Percentiles rank a stretch among this genome's conserved stretches.
Conservation (phyloP, 495 filamentous ascomycete genomes). For the Podospora anserina region DNA sequence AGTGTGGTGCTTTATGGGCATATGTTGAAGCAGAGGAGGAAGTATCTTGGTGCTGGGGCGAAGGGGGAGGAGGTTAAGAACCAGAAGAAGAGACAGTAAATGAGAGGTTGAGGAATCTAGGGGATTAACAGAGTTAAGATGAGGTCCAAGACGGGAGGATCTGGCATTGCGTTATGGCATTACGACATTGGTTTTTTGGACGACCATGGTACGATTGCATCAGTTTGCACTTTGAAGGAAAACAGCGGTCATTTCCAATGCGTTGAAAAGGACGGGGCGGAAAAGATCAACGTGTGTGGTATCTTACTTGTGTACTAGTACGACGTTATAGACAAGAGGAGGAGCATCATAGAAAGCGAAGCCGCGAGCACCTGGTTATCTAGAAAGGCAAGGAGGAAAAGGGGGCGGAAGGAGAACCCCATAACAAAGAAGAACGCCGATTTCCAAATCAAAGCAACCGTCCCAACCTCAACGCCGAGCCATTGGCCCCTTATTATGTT, state of each 20-base stretch:
- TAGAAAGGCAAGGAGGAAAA: not conserved
- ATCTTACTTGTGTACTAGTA: not conserved
- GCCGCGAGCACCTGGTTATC: not conserved
- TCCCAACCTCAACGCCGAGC: not conserved
- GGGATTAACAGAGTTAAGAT: not conserved
- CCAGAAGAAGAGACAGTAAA: conserved; percentile 32
- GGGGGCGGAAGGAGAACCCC: not conserved
- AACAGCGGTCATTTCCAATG: not conserved
- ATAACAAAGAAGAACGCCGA: not conserved
- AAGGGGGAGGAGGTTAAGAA: conserved; percentile 18
- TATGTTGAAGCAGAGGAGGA: conserved; percentile 87
- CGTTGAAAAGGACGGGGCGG: not conserved
- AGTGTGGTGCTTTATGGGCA: conserved; percentile 84
- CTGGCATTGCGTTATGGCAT: conserved; percentile 1
- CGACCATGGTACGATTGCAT: not conserved
- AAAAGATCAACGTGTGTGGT: not conserved
- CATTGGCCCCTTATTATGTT: not conserved
- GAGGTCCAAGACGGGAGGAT: not conserved
- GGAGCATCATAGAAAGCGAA: not conserved
- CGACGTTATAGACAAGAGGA: not conserved
- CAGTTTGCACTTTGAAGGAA: not conserved
- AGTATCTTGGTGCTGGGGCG: conserved; percentile 55
- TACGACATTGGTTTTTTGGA: not conserved
- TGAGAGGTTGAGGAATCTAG: no score
- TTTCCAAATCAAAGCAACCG: not conserved